Conservation (phyloP, 805 yeast genomes). For the Metschnikowia continentalis region DNA sequence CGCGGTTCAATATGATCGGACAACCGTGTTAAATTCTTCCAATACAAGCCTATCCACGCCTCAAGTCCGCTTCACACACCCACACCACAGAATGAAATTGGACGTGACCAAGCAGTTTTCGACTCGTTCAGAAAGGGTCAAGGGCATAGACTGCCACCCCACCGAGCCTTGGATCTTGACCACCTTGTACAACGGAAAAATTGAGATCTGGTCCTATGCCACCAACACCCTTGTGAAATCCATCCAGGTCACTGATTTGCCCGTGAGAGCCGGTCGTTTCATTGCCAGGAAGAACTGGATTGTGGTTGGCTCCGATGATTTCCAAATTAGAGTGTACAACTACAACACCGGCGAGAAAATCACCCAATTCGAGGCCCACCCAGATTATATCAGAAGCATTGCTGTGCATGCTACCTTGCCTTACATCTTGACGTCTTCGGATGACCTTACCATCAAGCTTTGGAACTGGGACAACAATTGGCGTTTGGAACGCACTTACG, state of each 20-base stretch:
- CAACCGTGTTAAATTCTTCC: conserved; percentile 13
- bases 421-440: conserved; percentile 81
- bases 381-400: conserved; percentile 89
- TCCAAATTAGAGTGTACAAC: conserved; percentile 88
- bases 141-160: conserved; percentile 97
- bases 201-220: conserved; percentile 93
- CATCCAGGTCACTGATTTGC: conserved; percentile 92
- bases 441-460: conserved; percentile 84
- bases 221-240: conserved; percentile 79
- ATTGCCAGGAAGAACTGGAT: conserved; percentile 97
- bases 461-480: conserved; percentile 98
- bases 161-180: conserved; percentile 95
- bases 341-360: conserved; percentile 94
- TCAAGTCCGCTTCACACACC: conserved; percentile 5
- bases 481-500: conserved; percentile 85
- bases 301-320: conserved; percentile 93
- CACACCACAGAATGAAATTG: conserved; percentile 30
- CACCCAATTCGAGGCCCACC: conserved; percentile 95
- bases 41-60: conserved; percentile 1
- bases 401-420: conserved; percentile 95
- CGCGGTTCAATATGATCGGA: conserved; percentile 10
- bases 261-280: conserved; percentile 92
- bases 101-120: conserved; percentile 71
- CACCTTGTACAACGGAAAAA: conserved; percentile 84
- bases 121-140: conserved; percentile 92